These are phyloP conservation scores for Helotiales sp. DNA, from an alignment of 2,329 filamentous ascomycete species.

Conservation along the genomic window DNA sequence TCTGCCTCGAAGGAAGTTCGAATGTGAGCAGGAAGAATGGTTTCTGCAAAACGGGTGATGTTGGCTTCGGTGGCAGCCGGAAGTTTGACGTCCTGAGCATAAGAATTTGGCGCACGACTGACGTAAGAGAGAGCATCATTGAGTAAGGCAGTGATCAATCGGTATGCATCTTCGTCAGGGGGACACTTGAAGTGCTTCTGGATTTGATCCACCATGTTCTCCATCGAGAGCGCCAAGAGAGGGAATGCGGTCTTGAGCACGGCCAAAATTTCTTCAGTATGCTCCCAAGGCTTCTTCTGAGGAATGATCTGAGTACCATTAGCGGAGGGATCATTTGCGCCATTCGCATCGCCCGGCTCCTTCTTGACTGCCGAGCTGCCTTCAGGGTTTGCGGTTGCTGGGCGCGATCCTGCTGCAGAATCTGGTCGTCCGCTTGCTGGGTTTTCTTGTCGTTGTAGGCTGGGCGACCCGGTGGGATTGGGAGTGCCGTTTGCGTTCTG, in stretches of 20 bases:
- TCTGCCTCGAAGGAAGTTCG: constrained; percentile 97
- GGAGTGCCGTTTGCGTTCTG: constrained; percentile 43
- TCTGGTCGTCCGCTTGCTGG: constrained; percentile 32
- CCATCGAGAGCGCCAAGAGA: constrained; percentile 94
- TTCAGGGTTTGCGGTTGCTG: constrained; percentile 52
- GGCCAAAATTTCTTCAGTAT: constrained; percentile 93
- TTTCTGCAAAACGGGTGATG: constrained; percentile 95
- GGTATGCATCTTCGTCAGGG: constrained; percentile 96
- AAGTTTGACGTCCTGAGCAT: constrained; percentile 89
- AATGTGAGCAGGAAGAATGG: constrained; percentile 91
- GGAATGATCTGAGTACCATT: constrained; percentile 47
- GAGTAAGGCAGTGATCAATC: constrained; percentile 93
- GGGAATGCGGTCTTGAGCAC: constrained; percentile 97
- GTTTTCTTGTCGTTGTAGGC: constrained; percentile 36
- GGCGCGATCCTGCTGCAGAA: constrained; percentile 43
- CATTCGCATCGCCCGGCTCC: constrained; percentile 38
- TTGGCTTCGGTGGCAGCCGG: constrained; percentile 91
- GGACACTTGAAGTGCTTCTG: constrained; percentile 99
- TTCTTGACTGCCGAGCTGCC: constrained; percentile 38
- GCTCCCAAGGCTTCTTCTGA: constrained; percentile 83
- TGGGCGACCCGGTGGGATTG: constrained; percentile 42
- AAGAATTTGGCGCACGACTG: constrained; percentile 82
- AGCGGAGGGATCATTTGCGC: constrained; percentile 47
- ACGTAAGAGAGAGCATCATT: constrained; percentile 96
- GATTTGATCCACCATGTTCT: constrained; percentile 99